Base-by-base conservation (phyloP, 2,329 filamentous ascomycete species). In the Colletotrichum orbiculare region DNA sequence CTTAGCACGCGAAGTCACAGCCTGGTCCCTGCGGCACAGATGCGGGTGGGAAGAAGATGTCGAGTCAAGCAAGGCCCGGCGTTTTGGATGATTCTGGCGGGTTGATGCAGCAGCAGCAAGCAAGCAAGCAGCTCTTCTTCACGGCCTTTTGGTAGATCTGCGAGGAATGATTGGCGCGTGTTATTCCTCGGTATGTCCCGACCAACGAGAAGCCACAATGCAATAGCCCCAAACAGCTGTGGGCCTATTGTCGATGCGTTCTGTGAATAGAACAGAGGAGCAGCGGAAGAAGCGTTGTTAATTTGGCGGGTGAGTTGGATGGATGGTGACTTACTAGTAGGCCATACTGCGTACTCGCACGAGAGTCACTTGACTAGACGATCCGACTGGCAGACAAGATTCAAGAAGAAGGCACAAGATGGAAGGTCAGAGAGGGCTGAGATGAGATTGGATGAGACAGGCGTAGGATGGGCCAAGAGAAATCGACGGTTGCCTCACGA, bases 401-500 rank as follows among this genome's bases (percentile, higher is more conserved):
- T 45, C 37, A 33, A 41, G 50, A n/a, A 43, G 13, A 35, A 34
- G 25, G 13, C 38, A 43, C 17, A 39, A 43, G 39, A 38, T 56
- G 45, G 54, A 34, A 48, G 54, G 15, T 15, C 54, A 46, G 13
- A 49, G 11, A 13, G 33, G 38, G 54, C 56, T 50, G 62, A 56
- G 58, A 63, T 54, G 59, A 64, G 60, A 64, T 55, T 42, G n/a
- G 38, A 17, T 13, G 7, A n/a, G 42, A 13, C 13, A 15, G 13
- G 50, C 46, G 41, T n/a, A 56, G 61, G 25, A 47, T 47, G 58
- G 62, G 52, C 52, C 52, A 65, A 39, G 58, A 47, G 42, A 50
- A 56, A 52, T 42, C 25, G 57, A 50, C 56, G 57, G 50, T 56
- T 49, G 57, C 57, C 50, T 61, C 58, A 53, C 62, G 62, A 65